Conservation (phyloP, 371 early-diverging fungal species). For the Rhizomucor miehei region DNA sequence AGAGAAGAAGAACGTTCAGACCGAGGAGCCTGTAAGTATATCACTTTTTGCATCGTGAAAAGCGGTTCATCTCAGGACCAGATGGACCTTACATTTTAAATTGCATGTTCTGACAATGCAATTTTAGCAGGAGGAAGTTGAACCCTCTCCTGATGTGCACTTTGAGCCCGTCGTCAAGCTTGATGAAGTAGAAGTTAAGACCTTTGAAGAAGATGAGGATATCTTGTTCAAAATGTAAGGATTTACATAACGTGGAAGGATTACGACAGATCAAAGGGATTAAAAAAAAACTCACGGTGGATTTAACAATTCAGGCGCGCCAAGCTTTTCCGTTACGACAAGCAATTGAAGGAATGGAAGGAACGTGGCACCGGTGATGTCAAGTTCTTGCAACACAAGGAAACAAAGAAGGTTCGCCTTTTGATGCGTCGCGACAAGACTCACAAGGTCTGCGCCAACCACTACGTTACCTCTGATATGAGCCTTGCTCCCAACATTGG, state of each 20-base stretch:
- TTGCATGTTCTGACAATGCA: neutral
- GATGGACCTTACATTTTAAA: neutral
- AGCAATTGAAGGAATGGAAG: slow-evolving; percentile 92
- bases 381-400: slow-evolving; percentile 90
- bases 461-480: slow-evolving; percentile 89
- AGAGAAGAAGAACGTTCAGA: slow-evolving; percentile 28
- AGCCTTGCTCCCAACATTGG: slow-evolving; percentile 89
- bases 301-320: slow-evolving; percentile 81
- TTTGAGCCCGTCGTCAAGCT: slow-evolving; percentile 96
- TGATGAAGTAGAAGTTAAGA: slow-evolving; percentile 90
- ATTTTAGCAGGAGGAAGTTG: slow-evolving; percentile 68
- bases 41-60: too few relatives aligned
- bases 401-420: slow-evolving; percentile 81
- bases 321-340: slow-evolving; percentile 96
- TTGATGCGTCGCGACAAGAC: slow-evolving; percentile 98
- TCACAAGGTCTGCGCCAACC: slow-evolving; percentile 98
- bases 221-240: slow-evolving; percentile 92
- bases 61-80: neutral
- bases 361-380: slow-evolving; percentile 98
- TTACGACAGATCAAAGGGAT: neutral
- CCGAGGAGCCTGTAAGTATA: slow-evolving; percentile 18
- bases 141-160: slow-evolving; percentile 87
- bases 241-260: neutral
- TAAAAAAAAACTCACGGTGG: neutral
- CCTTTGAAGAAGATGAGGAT: slow-evolving; percentile 94